A percentile compares a stretch with the other conserved stretches of the same genome.
These are phyloP conservation scores for Ilyonectria robusta DNA, from an alignment of 2,329 filamentous ascomycete species.

Conservation along the genomic window DNA sequence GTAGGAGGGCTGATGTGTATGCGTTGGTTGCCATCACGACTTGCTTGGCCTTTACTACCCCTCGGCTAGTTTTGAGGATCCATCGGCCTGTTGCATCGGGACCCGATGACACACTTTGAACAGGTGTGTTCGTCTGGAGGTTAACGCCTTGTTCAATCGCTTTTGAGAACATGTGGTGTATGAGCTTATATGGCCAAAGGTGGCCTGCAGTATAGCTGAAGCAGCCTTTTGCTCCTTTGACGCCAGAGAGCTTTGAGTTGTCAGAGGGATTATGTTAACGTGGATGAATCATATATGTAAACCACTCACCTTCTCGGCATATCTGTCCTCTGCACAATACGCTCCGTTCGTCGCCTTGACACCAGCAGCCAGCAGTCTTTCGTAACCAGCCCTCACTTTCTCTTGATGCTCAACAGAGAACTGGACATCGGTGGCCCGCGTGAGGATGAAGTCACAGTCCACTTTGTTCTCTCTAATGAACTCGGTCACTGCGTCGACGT, in stretches of 20 bases:
- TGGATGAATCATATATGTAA: not conserved
- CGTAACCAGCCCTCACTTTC: conserved; percentile 47
- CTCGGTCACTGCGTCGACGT: conserved; percentile 48
- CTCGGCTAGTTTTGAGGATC: conserved; percentile 23
- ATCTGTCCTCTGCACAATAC: conserved; percentile 23
- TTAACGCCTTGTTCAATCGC: conserved; percentile 44
- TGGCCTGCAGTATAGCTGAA: conserved; percentile 50
- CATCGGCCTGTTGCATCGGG: conserved; percentile 33
- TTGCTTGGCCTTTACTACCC: conserved; percentile 25
- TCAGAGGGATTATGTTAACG: not conserved
- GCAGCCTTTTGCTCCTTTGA: conserved; percentile 54
- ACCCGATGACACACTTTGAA: conserved; percentile 32
- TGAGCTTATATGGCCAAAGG: conserved; percentile 53
- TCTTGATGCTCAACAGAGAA: conserved; percentile 44
- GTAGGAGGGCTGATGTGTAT: conserved; percentile 45
- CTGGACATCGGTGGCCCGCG: conserved; percentile 57
- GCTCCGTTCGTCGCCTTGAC: not conserved
- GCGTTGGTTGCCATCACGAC: conserved; percentile 50
- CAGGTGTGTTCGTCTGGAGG: conserved; percentile 49
- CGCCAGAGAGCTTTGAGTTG: conserved; percentile 47
- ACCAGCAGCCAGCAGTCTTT: conserved; percentile 48
- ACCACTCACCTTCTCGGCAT: conserved; percentile 43
- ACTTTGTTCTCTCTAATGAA: conserved; percentile 55
- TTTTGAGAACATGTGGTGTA: conserved; percentile 43
- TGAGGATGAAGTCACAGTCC: conserved; percentile 61